phyloP scores from a whole-genome alignment of 2,329 filamentous ascomycete species.

The Metarhizium anisopliae region DNA sequence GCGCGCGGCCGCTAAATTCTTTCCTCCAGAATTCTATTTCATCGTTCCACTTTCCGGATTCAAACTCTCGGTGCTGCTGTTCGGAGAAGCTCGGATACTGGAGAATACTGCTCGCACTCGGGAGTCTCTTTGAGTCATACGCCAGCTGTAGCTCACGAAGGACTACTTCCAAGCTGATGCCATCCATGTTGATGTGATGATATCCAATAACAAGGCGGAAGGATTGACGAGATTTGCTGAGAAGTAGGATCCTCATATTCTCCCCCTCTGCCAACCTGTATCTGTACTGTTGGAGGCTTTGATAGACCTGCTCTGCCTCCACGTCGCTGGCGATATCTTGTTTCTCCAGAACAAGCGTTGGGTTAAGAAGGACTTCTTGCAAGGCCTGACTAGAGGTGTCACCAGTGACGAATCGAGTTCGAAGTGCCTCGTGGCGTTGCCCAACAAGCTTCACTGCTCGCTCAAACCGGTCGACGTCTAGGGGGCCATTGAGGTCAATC shows the following conservation, averaged over 20 bases:
- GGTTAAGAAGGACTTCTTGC: conserved; percentile 16
- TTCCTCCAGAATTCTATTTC: conserved; percentile 2
- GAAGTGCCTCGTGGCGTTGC: conserved; percentile 13
- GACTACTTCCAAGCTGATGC: conserved; percentile 33
- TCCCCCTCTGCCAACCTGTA: conserved; percentile 30
- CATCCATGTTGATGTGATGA: conserved; percentile 45
- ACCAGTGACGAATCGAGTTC: conserved; percentile 13
- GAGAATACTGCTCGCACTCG: not conserved
- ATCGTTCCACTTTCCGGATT: not conserved
- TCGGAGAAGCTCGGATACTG: not conserved
- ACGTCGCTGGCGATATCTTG: conserved; percentile 18
- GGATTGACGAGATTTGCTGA: conserved; percentile 20
- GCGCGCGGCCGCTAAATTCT: conserved; percentile 16
- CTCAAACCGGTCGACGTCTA: conserved; percentile 9
- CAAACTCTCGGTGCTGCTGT: not conserved
- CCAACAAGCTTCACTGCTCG: conserved; percentile 8
- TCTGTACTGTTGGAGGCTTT: conserved; percentile 10
- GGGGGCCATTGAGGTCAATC: conserved; percentile 1
- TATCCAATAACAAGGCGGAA: conserved; percentile 34
- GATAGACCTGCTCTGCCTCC: conserved; percentile 8
- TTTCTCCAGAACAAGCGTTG: conserved; percentile 18
- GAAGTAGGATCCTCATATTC: conserved; percentile 21
- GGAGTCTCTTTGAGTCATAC: not conserved
- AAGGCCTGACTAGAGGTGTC: conserved; percentile 10
- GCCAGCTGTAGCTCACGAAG: conserved; percentile 30